These are phyloP conservation scores for Tuber indicum DNA, from an alignment of 495 filamentous ascomycete genomes.

Conservation along the genomic window DNA sequence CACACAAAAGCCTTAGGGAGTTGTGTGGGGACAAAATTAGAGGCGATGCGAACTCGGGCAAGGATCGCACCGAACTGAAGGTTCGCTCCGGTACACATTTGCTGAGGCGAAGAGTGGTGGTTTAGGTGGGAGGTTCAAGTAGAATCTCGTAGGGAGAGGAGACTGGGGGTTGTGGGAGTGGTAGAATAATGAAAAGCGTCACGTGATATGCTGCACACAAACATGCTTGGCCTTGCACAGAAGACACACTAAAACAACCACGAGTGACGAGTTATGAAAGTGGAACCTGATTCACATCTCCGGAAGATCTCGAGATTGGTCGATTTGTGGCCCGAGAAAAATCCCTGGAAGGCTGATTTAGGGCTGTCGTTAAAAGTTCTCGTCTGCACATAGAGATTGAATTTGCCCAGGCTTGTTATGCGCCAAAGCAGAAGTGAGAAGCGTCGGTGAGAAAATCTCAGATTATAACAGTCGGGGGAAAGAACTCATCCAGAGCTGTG, in stretches of 20 bases:
- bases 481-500: background rate
- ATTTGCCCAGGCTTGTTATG: background rate
- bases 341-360: background rate
- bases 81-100: background rate
- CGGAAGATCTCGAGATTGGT: background rate
- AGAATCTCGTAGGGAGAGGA: background rate
- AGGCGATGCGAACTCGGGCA: background rate
- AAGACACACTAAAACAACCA: background rate
- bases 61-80: background rate
- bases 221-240: background rate
- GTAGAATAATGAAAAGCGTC: background rate
- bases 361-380: background rate
- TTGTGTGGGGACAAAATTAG: background rate
- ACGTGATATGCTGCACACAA: background rate
- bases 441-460: background rate
- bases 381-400: background rate
- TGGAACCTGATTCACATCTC: background rate
- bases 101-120: background rate
- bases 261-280: background rate
- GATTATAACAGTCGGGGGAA: background rate
- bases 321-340: background rate
- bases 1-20: background rate
- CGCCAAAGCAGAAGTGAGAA: background rate
- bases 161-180: too few relatives aligned
- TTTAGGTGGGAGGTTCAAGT: background rate